Conservation (phyloP, 305 asterid species). For the Rubia tinctorum region DNA sequence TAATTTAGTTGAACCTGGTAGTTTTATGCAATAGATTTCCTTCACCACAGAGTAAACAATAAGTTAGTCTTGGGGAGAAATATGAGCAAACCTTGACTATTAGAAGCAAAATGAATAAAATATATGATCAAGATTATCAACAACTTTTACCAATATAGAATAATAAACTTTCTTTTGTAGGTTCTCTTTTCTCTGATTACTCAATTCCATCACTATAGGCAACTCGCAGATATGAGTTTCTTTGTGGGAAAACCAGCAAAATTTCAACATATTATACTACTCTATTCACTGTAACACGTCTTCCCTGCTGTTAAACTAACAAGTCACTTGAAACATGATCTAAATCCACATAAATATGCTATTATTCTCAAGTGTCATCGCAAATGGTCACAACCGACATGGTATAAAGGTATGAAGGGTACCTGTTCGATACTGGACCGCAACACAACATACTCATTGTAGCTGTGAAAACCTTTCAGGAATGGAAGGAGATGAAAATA, state of each 20-base stretch:
- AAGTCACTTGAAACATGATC: too few species aligned
- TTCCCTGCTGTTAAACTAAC: too few species aligned
- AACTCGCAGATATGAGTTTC: conserved; percentile 97
- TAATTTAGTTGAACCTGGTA: conserved; percentile 90
- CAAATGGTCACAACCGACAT: too few species aligned
- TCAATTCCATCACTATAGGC: conserved; percentile 98
- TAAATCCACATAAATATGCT: too few species aligned
- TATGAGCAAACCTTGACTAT: conserved; percentile 12
- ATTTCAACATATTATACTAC: neutral
- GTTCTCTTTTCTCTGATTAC: conserved; percentile 86
- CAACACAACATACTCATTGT: too few species aligned
- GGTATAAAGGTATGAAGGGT: too few species aligned
- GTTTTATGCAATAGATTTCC: conserved; percentile 97
- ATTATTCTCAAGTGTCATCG: too few species aligned
- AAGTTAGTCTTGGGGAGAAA: conserved; percentile 22
- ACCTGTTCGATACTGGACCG: too few species aligned
- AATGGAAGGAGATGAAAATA: too few species aligned
- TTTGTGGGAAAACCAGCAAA: conserved; percentile 31
- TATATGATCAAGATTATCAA: conserved; percentile 99
- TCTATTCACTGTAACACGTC: too few species aligned
- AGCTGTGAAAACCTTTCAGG: too few species aligned
- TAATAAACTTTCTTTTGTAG: conserved; percentile 63
- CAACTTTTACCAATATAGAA: conserved; percentile 94
- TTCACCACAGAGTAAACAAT: conserved; percentile 32
- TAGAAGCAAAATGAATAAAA: conserved; percentile 16